phyloP scores from a whole-genome alignment of 2,329 filamentous ascomycete genomes.

The Fusarium paranaense region DNA sequence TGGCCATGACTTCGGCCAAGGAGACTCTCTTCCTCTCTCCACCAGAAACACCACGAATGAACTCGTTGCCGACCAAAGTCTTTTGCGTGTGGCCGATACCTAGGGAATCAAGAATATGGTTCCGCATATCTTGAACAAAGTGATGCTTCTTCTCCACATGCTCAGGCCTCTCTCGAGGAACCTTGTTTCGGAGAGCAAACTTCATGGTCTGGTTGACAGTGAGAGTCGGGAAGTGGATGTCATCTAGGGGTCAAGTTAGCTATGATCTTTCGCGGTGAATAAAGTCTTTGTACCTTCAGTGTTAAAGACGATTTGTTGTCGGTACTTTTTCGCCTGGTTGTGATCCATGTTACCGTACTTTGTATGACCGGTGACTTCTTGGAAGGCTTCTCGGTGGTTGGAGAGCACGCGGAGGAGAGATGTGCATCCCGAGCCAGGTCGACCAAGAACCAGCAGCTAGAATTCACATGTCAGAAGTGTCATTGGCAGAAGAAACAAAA shows the following conservation, averaged over 20 bases:
- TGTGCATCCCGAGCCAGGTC: constrained; percentile 49
- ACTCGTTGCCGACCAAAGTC: constrained; percentile 73
- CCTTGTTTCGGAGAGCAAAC: constrained; percentile 72
- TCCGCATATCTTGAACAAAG: constrained; percentile 47
- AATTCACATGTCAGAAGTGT: no score
- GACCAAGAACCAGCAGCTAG: constrained; percentile 48
- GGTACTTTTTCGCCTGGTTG: constrained; percentile 38
- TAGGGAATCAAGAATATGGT: constrained; percentile 63
- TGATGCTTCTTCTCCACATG: constrained; percentile 40
- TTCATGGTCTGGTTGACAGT: constrained; percentile 72
- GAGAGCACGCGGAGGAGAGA: constrained; percentile 47
- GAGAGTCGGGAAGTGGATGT: constrained; percentile 74
- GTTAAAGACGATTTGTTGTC: constrained; percentile 48
- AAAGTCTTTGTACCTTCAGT: constrained; percentile 40
- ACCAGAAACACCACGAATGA: constrained; percentile 69
- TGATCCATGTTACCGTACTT: constrained; percentile 44
- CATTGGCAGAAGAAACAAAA: no score
- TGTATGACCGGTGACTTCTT: constrained; percentile 42
- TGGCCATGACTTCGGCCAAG: constrained; percentile 72
- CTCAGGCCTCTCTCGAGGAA: constrained; percentile 65
- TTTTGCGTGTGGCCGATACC: constrained; percentile 73
- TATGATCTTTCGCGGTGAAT: no score
- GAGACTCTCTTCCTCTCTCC: constrained; percentile 77
- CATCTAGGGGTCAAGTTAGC: constrained; percentile 44
- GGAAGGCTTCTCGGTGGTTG: constrained; percentile 45